phyloP scores from a whole-genome alignment of 2,329 filamentous ascomycete genomes.

The Botrytis pseudocinerea region DNA sequence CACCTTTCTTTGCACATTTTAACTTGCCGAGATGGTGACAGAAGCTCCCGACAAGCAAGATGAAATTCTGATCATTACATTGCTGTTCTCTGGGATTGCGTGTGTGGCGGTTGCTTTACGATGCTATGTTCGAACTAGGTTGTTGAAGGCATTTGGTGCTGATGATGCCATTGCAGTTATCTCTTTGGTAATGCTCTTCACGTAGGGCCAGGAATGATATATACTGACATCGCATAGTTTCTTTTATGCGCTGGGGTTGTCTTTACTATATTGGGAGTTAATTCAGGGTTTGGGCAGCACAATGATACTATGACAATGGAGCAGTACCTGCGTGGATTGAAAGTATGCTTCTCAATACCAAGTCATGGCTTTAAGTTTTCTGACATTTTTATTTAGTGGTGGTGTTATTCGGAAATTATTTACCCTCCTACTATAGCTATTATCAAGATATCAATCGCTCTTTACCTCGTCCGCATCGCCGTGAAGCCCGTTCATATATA shows the following conservation, averaged over 20 bases:
- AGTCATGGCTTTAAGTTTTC: background rate
- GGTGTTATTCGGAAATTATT: slow-evolving; percentile 39
- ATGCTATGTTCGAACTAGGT: slow-evolving; percentile 47
- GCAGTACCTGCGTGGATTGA: slow-evolving; percentile 26
- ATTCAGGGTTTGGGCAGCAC: slow-evolving; percentile 33
- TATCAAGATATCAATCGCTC: slow-evolving; percentile 22
- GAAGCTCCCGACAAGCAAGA: background rate
- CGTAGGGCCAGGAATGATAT: background rate
- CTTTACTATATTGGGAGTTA: slow-evolving; percentile 30
- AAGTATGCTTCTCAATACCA: slow-evolving; percentile 25
- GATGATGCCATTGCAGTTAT: slow-evolving; percentile 53
- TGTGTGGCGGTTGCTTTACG: slow-evolving; percentile 46
- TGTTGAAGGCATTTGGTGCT: slow-evolving; percentile 46
- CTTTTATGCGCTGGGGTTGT: slow-evolving; percentile 28
- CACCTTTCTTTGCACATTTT: background rate
- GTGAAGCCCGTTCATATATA: slow-evolving; percentile 13
- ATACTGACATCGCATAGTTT: slow-evolving; percentile 24
- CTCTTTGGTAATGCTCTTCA: slow-evolving; percentile 45
- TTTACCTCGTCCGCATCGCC: slow-evolving; percentile 22
- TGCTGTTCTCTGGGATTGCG: slow-evolving; percentile 42
- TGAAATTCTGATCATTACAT: slow-evolving; percentile 28
- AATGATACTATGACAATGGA: slow-evolving; percentile 16
- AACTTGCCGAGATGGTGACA: slow-evolving; percentile 8
- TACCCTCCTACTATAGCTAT: slow-evolving; percentile 47
- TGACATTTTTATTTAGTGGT: slow-evolving; percentile 27